Conservation (phyloP, 2,329 filamentous ascomycete genomes). For the Colletotrichum filicis region DNA sequence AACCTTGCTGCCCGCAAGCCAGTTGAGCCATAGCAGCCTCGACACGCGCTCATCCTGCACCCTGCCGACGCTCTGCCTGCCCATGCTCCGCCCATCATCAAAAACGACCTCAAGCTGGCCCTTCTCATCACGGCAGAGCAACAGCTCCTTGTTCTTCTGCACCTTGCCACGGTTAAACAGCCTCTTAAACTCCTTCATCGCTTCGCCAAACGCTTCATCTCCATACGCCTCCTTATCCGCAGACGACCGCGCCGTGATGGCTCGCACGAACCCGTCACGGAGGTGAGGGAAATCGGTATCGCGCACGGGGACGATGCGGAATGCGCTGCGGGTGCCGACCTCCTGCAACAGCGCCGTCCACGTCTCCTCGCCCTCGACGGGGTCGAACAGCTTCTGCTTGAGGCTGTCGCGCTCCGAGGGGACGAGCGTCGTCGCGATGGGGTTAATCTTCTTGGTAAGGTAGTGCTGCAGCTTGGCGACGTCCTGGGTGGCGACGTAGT, state of each 20-base stretch:
- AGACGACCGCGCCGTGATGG: constrained; percentile 79
- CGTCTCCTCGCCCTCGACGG: constrained; percentile 73
- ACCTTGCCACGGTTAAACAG: constrained; percentile 86
- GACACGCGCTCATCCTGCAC: constrained; percentile 84
- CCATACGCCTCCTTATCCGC: constrained; percentile 64
- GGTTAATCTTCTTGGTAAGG: constrained; percentile 80
- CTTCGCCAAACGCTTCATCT: constrained; percentile 80
- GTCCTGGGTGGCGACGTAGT: constrained; percentile 88
- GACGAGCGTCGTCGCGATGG: constrained; percentile 84
- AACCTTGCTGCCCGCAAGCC: constrained; percentile 86
- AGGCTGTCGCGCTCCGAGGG: constrained; percentile 82
- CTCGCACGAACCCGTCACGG: constrained; percentile 89
- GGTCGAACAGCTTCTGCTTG: constrained; percentile 75
- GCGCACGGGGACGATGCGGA: constrained; percentile 88
- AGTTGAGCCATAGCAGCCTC: constrained; percentile 88
- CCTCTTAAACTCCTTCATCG: constrained; percentile 81
- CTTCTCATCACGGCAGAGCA: constrained; percentile 73
- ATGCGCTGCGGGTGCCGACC: constrained; percentile 76
- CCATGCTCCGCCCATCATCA: constrained; percentile 61
- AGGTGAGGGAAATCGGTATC: constrained; percentile 96
- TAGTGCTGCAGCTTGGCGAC: constrained; percentile 82
- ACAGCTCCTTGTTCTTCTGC: constrained; percentile 81
- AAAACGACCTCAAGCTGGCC: constrained; percentile 78
- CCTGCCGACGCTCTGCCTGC: constrained; percentile 70
- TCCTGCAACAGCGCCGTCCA: constrained; percentile 79